Evolutionary conservation across 192 early-diverging fungal species (phyloP).

Genomic region (Rhizophagus sp.): DNA sequence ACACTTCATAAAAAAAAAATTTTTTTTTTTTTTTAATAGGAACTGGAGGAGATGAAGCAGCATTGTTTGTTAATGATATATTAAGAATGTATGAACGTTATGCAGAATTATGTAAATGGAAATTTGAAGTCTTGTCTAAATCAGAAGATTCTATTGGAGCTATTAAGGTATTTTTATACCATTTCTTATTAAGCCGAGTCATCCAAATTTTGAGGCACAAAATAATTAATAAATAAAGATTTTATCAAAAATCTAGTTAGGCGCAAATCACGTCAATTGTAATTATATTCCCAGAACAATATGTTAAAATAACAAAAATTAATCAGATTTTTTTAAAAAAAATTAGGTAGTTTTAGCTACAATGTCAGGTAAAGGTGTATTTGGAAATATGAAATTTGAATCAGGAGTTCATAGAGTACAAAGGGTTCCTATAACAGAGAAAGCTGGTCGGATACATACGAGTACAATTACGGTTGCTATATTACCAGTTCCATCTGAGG

Average conservation of each 20-base stretch:
- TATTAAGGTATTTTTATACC: constrained; percentile 45
- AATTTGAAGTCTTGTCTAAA: constrained; percentile 57
- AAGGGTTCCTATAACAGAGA: constrained; percentile 77
- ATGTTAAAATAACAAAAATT: too few relatives aligned
- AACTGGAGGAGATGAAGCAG: constrained; percentile 79
- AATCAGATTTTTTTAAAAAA: not conserved
- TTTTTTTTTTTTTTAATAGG: not conserved
- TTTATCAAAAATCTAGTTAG: too few relatives aligned
- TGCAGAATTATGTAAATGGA: constrained; percentile 62
- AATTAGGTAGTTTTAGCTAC: constrained; percentile 61
- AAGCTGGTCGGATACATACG: constrained; percentile 75
- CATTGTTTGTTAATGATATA: constrained; percentile 70
- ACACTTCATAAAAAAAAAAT: not conserved
- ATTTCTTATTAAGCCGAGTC: not conserved
- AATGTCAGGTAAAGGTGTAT: constrained; percentile 69
- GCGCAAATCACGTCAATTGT: too few relatives aligned
- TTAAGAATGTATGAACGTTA: constrained; percentile 76
- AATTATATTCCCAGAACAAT: too few relatives aligned
- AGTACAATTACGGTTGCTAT: constrained; percentile 80
- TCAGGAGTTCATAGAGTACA: constrained; percentile 85
- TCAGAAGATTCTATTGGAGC: constrained; percentile 49
- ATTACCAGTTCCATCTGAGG: constrained; percentile 71
- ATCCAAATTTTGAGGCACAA: too few relatives aligned
- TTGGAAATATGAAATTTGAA: constrained; percentile 77
- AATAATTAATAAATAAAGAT: too few relatives aligned